Percentiles rank a stretch among this genome's conserved stretches.
These are phyloP conservation scores for Digitaria exilis DNA, from an alignment of 202 grass and related monocot genomes.

Conservation along the genomic window DNA sequence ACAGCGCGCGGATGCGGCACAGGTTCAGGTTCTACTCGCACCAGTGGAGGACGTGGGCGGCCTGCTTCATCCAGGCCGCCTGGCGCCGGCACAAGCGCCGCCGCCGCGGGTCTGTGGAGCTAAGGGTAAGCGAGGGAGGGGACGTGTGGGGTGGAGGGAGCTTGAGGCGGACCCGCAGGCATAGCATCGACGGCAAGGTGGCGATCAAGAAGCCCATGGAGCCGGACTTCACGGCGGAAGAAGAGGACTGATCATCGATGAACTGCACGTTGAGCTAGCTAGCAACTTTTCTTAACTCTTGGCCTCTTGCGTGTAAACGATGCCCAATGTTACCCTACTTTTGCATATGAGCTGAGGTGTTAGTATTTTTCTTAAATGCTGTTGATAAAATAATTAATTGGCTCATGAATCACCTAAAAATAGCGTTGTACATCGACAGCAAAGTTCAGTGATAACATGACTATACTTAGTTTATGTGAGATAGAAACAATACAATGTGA, in stretches of 20 bases:
- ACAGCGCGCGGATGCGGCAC: slow-evolving; percentile 79
- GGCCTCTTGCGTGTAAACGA: neutral
- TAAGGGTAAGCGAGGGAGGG: slow-evolving; percentile 40
- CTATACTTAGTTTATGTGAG: too few species aligned
- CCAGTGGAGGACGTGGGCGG: slow-evolving; percentile 96
- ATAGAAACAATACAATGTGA: too few species aligned
- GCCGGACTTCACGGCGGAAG: slow-evolving; percentile 71
- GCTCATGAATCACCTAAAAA: too few species aligned
- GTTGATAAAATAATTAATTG: too few species aligned
- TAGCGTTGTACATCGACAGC: too few species aligned
- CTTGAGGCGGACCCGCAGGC: slow-evolving; percentile 22
- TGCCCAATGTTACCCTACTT: neutral
- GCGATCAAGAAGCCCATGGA: slow-evolving; percentile 74
- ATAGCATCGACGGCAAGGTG: slow-evolving; percentile 38
- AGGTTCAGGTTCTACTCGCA: slow-evolving; percentile 94
- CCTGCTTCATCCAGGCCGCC: slow-evolving; percentile 92
- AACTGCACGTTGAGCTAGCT: neutral
- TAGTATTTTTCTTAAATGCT: neutral
- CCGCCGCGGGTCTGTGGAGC: slow-evolving; percentile 64
- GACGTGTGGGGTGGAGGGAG: neutral
- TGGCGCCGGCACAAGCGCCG: slow-evolving; percentile 72
- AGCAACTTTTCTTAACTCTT: neutral
- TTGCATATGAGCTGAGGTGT: neutral
- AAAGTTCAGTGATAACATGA: too few species aligned
- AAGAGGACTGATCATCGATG: slow-evolving; percentile 35